phyloP scores from a whole-genome alignment of 1,284 basidiomycete genomes.

The Laetiporus sulphureus region DNA sequence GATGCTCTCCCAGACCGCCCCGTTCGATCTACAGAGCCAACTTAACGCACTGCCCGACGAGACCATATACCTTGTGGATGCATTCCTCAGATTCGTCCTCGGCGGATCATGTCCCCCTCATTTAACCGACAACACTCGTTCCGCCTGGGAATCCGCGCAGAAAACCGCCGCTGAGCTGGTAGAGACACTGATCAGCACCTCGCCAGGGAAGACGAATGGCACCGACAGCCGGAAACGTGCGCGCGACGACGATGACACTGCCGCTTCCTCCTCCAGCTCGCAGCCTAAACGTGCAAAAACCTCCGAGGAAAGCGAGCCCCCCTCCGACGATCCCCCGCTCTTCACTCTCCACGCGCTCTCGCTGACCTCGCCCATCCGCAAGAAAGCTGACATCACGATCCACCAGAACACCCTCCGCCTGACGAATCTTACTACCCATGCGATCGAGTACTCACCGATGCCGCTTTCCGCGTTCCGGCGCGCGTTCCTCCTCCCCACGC shows the following conservation, averaged over 20 bases:
- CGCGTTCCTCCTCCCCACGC: conserved; percentile 59
- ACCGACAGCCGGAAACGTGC: conserved; percentile 17
- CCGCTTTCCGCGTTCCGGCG: conserved; percentile 41
- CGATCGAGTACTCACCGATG: conserved; percentile 36
- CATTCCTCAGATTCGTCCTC: conserved; percentile 18
- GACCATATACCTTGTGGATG: conserved; percentile 12
- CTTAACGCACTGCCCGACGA: conserved; percentile 3
- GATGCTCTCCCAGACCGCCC: too few species aligned
- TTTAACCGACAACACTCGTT: neutral
- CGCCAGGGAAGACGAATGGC: conserved; percentile 8
- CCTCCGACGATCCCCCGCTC: conserved; percentile 31
- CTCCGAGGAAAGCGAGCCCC: neutral
- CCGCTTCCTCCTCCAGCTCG: too few species aligned
- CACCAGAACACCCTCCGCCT: conserved; percentile 43
- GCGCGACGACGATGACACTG: neutral
- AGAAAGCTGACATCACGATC: conserved; percentile 59
- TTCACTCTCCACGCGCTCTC: conserved; percentile 56
- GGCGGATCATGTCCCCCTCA: conserved; percentile 13
- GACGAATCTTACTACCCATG: conserved; percentile 37
- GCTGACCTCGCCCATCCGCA: conserved; percentile 59
- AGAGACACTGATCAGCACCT: too few species aligned
- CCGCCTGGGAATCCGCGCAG: conserved; percentile 14
- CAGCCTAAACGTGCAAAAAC: conserved; percentile 7
- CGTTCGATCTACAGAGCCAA: too few species aligned
- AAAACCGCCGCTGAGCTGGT: conserved; percentile 12